phyloP scores from a whole-genome alignment of 1,139 yeast species.

The Blastobotrys persicus region DNA sequence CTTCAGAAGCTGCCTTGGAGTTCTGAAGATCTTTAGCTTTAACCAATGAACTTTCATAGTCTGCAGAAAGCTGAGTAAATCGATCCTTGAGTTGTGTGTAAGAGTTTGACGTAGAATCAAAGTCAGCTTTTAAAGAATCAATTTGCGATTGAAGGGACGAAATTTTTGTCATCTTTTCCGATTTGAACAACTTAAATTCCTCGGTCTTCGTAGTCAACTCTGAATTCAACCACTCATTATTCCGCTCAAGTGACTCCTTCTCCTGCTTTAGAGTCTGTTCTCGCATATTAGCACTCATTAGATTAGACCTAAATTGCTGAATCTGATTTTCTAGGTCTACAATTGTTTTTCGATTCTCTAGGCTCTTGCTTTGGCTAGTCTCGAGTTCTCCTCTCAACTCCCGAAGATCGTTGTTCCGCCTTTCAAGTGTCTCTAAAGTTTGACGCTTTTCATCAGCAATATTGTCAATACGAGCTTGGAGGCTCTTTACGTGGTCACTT shows the following conservation, averaged over 20 bases:
- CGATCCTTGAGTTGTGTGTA: slow-evolving; percentile 33
- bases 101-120: slow-evolving; percentile 36
- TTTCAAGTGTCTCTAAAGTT: slow-evolving; percentile 43
- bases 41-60: slow-evolving; percentile 41
- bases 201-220: slow-evolving; percentile 39
- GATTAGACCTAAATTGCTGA: slow-evolving; percentile 37
- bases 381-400: slow-evolving; percentile 55
- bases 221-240: slow-evolving; percentile 40
- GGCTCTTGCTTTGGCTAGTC: slow-evolving; percentile 48
- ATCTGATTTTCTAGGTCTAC: slow-evolving; percentile 42
- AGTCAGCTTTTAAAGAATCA: slow-evolving; percentile 37
- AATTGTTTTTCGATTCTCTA: slow-evolving; percentile 42
- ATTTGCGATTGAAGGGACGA: slow-evolving; percentile 38
- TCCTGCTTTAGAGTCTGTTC: slow-evolving; percentile 43
- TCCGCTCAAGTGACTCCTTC: slow-evolving; percentile 37
- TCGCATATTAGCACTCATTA: slow-evolving; percentile 39
- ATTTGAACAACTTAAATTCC: slow-evolving; percentile 41
- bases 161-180: slow-evolving; percentile 35
- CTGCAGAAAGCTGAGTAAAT: slow-evolving; percentile 39
- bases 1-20: slow-evolving; percentile 47
- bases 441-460: slow-evolving; percentile 40
- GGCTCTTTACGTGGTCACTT: slow-evolving; percentile 21
- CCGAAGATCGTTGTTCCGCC: slow-evolving; percentile 48
- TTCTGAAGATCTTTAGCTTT: slow-evolving; percentile 50
- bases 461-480: slow-evolving; percentile 26